Evolutionary conservation across 2,329 filamentous ascomycete genomes (phyloP), one percentile per base, ranked within the genome.

Genomic region (Septoria petroselini): DNA sequence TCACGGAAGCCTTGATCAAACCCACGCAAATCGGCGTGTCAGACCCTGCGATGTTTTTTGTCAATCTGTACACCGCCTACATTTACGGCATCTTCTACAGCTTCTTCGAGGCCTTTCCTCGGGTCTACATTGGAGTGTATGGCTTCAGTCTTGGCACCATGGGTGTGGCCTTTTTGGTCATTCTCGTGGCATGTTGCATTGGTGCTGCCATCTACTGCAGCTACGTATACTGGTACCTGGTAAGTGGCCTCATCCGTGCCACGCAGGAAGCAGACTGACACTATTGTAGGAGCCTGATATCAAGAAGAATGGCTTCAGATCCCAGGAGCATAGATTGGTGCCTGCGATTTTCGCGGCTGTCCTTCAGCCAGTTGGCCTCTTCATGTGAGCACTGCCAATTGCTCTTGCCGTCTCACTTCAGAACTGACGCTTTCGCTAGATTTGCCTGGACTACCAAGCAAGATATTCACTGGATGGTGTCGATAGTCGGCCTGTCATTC

Each of bases 1-100:
- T 78, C 17, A 50, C 75, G 34, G 77, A 83, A 30, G 78, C 81
- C 0, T 70, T 86, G 15, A 76, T 83, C 41, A 58, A 59, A 2
- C 65, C 65, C 12, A 46, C 59, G 11, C 61, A 65, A 46, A 55
- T 69, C 40, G 64, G 62, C 43, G 14, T 68, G 38, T 52, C 63
- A 29, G 66, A 70, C 43, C 65, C 67, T 2, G 59, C 64, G 2
- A 60, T 69, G 12, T 58, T 55, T 4, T 68, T 67, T 50, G 64
- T 62, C 0, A 60, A 61, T 12, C 17, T 65, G 29, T 70, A 70
- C 53, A 62, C 60, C 14, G 59, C 60, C 1, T 55, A 69, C 3
- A 61, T 61, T 41, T 70, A 70, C 49, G 65, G 59, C 7, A 67
- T 68, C 50, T 66, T 62, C 55, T 67, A 66, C 51, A 56, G 55